Evolutionary conservation across 1,284 basidiomycete genomes (phyloP).

Genomic region (Golubevia sp.): DNA sequence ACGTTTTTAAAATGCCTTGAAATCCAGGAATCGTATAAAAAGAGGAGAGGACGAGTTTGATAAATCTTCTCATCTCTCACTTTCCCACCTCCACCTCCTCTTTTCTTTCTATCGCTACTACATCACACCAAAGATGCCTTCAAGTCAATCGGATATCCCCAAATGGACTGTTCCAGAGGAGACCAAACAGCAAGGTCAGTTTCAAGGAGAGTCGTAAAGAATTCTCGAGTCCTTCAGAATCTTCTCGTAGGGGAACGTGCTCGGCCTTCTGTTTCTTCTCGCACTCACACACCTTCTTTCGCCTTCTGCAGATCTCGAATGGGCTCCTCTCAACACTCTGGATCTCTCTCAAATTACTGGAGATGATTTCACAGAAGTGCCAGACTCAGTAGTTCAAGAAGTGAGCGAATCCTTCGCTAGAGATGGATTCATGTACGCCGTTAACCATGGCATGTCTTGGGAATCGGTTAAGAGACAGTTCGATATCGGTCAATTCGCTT

Average conservation of each 20-base stretch:
- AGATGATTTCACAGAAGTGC: conserved; percentile 42
- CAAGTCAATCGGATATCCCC: conserved; percentile 23
- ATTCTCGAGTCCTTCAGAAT: background rate
- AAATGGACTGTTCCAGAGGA: conserved; percentile 42
- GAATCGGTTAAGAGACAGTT: conserved; percentile 53
- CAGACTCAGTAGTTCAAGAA: conserved; percentile 29
- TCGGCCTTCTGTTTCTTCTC: too few species aligned
- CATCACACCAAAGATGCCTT: conserved; percentile 65
- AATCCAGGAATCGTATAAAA: too few species aligned
- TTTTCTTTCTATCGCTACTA: background rate
- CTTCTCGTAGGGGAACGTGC: background rate
- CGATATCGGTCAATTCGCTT: conserved; percentile 54
- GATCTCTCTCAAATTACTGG: conserved; percentile 48
- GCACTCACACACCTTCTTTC: background rate
- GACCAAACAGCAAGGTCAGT: conserved; percentile 18
- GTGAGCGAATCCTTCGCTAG: conserved; percentile 46
- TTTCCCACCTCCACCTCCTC: background rate
- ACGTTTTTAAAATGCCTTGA: too few species aligned
- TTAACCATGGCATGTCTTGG: conserved; percentile 53
- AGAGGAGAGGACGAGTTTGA: conserved; percentile 84
- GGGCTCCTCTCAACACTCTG: conserved; percentile 53
- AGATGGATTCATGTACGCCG: conserved; percentile 57
- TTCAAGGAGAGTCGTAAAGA: too few species aligned
- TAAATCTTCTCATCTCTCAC: conserved; percentile 61
- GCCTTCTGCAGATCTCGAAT: conserved; percentile 33